phyloP scores from a whole-genome alignment of 768 basidiomycete species.

The Xerocomus potaroensis region DNA sequence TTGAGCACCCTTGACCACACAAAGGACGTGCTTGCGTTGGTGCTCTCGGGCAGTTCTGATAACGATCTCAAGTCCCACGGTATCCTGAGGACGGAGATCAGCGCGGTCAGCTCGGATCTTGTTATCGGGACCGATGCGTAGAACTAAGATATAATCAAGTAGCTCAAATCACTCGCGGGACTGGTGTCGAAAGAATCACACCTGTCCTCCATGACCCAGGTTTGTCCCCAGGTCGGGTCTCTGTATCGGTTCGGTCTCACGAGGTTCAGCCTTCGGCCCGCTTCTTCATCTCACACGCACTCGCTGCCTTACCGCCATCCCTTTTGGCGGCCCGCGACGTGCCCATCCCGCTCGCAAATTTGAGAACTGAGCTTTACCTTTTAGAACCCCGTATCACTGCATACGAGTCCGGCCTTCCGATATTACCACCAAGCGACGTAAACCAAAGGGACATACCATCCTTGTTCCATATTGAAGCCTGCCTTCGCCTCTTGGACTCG shows the following conservation, averaged over 20 bases:
- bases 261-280: slow-evolving; percentile 46
- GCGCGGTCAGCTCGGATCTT: slow-evolving; percentile 40
- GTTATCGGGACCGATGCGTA: neutral
- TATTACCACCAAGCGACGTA: slow-evolving; percentile 29
- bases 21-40: slow-evolving; percentile 49
- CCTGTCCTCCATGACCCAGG: slow-evolving; percentile 20
- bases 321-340: slow-evolving; percentile 34
- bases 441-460: slow-evolving; percentile 29
- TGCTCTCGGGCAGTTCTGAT: slow-evolving; percentile 34
- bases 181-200: slow-evolving; percentile 34
- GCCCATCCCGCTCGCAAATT: slow-evolving; percentile 27
- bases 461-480: slow-evolving; percentile 47
- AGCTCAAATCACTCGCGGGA: slow-evolving; percentile 36
- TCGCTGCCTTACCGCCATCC: slow-evolving; percentile 47
- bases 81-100: slow-evolving; percentile 54
- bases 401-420: slow-evolving; percentile 38
- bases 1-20: slow-evolving; percentile 31
- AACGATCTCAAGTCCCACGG: slow-evolving; percentile 48
- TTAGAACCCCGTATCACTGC: slow-evolving; percentile 37
- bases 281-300: slow-evolving; percentile 47
- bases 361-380: slow-evolving; percentile 37
- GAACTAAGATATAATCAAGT: slow-evolving; percentile 8
- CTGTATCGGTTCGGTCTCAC: slow-evolving; percentile 3
- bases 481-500: slow-evolving; percentile 57
- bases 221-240: slow-evolving; percentile 4